Conservation (phyloP, 176 grass and related monocot genomes). For the sorghum (Sorghum bicolor) region Sorghum_bicolor_NCBIv3 NC_012871.2:3707501-3708000, state of each 20-base stretch:
- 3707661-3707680: conserved; percentile 60
- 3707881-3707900: conserved; percentile 52
- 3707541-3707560: conserved; percentile 1
- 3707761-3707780: conserved; percentile 77
- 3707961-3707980: conserved; percentile 49
- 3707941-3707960: conserved; percentile 52
- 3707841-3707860: background rate
- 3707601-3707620: conserved; percentile 54
- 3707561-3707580: conserved; percentile 56
- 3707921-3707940: conserved; percentile 65
- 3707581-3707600: conserved; percentile 55
- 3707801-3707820: conserved; percentile 56
- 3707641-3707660: conserved; percentile 59
- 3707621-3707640: conserved; percentile 64
- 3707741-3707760: conserved; percentile 69
- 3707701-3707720: conserved; percentile 58
- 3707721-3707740: conserved; percentile 49
- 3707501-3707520: conserved; percentile 13
- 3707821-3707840: conserved; percentile 30
- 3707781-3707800: conserved; percentile 60
- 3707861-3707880: background rate
- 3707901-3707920: conserved; percentile 70
- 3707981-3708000: conserved; percentile 61
- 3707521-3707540: background rate
- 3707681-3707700: conserved; percentile 48